Evolutionary conservation across 495 filamentous ascomycete genomes (phyloP), one percentile per base, ranked within the genome.

Genomic region (Acidiella bohemica): DNA sequence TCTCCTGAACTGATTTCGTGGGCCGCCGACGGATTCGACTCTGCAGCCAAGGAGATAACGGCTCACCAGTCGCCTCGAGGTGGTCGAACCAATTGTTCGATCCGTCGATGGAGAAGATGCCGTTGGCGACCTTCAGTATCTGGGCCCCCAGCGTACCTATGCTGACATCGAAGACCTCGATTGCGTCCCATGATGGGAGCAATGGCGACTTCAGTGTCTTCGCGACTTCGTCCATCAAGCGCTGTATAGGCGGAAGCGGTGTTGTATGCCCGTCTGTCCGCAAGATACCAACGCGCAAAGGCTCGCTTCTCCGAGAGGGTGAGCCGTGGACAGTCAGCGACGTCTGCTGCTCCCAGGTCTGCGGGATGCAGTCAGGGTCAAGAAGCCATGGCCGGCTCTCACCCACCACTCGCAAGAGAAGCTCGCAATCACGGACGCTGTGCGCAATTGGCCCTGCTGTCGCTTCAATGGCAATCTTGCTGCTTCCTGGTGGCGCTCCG

Each of bases 21-120:
- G 58, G 44, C 18, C 68, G 62, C 8, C 66, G 63, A 19, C 59
- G 60, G 30, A 72, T 55, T 0, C 71, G 58, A 1, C 58, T 56
- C n/a, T 54, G 44, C 1, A 80, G 61, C 72, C 75, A 80, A 8
- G 73, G 67, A 3, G 65, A 74, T 2, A 79, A 50, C 0, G 75
- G 66, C 41, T 80, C 76, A 6, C 55, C 58, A 5, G 63, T 71
- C 32, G 56, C 46, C 17, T 71, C 67, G 11, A 80, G 56, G 3
- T 74, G 59, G 49, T 71, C 62, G 41, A 77, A 62, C 55, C 73
- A 71, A 37, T 42, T 48, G 2, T 63, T 62, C 0, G 58, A 60
- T 9, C 72, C 75, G 41, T 79, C 73, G 2, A 71, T 60, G 39
- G 55, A 56, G 59, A 80, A 72, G 44, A 80, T 58, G 13, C 59